Base-by-base conservation (phyloP, 2,329 filamentous ascomycete genomes). In the Monascus ruber region DNA sequence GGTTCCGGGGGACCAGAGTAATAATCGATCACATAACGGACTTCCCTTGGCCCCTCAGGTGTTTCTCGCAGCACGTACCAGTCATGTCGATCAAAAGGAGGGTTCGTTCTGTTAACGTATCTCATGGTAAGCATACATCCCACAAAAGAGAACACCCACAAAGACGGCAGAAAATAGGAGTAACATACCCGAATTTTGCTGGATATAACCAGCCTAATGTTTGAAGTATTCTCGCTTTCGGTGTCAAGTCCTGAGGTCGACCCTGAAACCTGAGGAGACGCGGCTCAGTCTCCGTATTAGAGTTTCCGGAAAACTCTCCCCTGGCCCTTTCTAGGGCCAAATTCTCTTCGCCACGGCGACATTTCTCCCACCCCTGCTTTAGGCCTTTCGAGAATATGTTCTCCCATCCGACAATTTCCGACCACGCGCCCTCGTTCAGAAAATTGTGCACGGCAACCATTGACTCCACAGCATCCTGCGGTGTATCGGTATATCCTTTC, bases 391-490 rank as follows among this genome's bases (percentile, higher is more conserved):
- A 72, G 58, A 96, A 98, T 38, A 88, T 77, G 40, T 79, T 74
- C 70, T 98, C 91, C 89, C 89, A 96, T 33, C 83, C 83, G 48
- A 91, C 74, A 55, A 98, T 94, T 71, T 98, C 91, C 11, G 77
- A 75, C 91, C 91, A 98, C 5, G 91, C 91, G 47, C 91, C 91
- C 62, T 98, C 91, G 60, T 98, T 98, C 42, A 98, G 65, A 55
- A 95, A 96, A 65, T 98, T 98, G 71, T 98, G 91, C 7, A 96
- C 86, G 0, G 86, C 83, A 5, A 98, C 91, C 91, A 98, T 98
- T 55, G 82, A 81, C 64, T 95, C 88, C 9, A 98, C 88, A 3
- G 88, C 87, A 17, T 89, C 91, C 39, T 86, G 77, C 40, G 94
- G 88, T 0, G 91, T 96, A 59, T 96, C 88, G 1, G 83, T 87